A percentile compares a stretch with the other conserved stretches of the same genome.
Evolutionary conservation across 2,329 filamentous ascomycete genomes (phyloP).

Genomic region (Trichophyton benhamiae): DNA sequence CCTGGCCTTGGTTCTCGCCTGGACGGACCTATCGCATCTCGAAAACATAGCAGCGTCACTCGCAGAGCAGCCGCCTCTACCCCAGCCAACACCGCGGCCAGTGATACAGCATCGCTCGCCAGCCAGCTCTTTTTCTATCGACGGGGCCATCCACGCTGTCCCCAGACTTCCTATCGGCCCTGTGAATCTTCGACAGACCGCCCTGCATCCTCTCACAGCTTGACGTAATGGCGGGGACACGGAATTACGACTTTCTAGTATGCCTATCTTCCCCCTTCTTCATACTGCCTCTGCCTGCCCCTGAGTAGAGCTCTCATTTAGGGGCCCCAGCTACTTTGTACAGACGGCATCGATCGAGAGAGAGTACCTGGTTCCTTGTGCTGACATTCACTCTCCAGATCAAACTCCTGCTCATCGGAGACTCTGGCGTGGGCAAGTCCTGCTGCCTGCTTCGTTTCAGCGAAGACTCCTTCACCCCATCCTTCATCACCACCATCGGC

Average conservation of each 20-base stretch:
- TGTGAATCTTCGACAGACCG: neutral
- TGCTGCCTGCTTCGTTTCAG: slow-evolving; percentile 94
- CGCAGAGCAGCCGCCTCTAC: too few species aligned
- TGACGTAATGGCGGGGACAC: slow-evolving; percentile 71
- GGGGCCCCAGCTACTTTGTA: neutral
- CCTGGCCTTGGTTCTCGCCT: too few species aligned
- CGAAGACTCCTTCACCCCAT: slow-evolving; percentile 93
- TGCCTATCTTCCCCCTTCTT: slow-evolving; percentile 24
- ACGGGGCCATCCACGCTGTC: neutral
- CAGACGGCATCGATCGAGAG: neutral
- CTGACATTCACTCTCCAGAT: slow-evolving; percentile 46
- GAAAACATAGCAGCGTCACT: too few species aligned
- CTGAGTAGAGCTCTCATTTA: neutral
- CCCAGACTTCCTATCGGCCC: neutral
- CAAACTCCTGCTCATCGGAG: slow-evolving; percentile 91
- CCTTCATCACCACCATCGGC: slow-evolving; percentile 97
- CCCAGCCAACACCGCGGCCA: neutral
- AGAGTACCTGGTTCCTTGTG: neutral
- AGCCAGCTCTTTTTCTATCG: neutral
- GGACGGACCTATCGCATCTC: too few species aligned
- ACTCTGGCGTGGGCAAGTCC: slow-evolving; percentile 93
- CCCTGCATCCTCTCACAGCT: neutral
- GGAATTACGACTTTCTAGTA: slow-evolving; percentile 99
- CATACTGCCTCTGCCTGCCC: neutral
- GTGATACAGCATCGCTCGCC: neutral